A percentile compares a stretch with the other conserved stretches of the same genome.
These are phyloP conservation scores for Lecanicillium sp. DNA, from an alignment of 2,329 filamentous ascomycete genomes.

Conservation along the genomic window DNA sequence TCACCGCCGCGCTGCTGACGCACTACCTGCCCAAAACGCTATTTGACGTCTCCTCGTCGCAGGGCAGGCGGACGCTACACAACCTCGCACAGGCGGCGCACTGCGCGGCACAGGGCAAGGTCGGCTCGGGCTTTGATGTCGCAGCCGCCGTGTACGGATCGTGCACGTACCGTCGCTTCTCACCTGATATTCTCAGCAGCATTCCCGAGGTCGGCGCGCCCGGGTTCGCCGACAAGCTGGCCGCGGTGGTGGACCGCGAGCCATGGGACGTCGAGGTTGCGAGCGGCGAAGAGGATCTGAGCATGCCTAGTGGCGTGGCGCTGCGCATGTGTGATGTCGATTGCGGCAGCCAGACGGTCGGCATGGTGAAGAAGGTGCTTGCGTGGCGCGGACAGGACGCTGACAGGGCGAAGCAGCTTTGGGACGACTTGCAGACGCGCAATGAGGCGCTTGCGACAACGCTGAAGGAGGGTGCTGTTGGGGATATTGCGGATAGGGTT, in stretches of 20 bases:
- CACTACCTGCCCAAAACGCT: conserved; percentile 56
- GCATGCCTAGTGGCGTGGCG: conserved; percentile 63
- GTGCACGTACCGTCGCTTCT: conserved; percentile 88
- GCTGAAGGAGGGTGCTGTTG: conserved; percentile 42
- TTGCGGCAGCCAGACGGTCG: conserved; percentile 84
- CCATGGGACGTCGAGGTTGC: conserved; percentile 74
- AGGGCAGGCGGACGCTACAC: conserved; percentile 60
- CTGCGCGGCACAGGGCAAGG: conserved; percentile 92
- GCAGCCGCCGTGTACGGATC: conserved; percentile 88
- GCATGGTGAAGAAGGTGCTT: conserved; percentile 91
- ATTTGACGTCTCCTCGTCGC: conserved; percentile 49
- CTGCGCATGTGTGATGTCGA: conserved; percentile 94
- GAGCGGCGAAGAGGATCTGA: conserved; percentile 51
- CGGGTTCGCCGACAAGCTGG: conserved; percentile 59
- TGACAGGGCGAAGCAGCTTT: conserved; percentile 59
- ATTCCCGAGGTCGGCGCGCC: conserved; percentile 59
- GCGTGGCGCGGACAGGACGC: conserved; percentile 64
- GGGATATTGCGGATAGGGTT: conserved; percentile 37
- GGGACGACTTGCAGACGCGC: conserved; percentile 62
- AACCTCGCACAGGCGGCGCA: conserved; percentile 92
- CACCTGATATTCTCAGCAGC: conserved; percentile 59
- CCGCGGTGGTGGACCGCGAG: conserved; percentile 55
- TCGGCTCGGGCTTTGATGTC: conserved; percentile 93
- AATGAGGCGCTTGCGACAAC: conserved; percentile 65
- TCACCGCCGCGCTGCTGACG: conserved; percentile 68